Evolutionary conservation across 1,284 basidiomycete species (phyloP), one percentile per base, ranked within the genome.

Genomic region (Exobasidium cylindrosporum): DNA sequence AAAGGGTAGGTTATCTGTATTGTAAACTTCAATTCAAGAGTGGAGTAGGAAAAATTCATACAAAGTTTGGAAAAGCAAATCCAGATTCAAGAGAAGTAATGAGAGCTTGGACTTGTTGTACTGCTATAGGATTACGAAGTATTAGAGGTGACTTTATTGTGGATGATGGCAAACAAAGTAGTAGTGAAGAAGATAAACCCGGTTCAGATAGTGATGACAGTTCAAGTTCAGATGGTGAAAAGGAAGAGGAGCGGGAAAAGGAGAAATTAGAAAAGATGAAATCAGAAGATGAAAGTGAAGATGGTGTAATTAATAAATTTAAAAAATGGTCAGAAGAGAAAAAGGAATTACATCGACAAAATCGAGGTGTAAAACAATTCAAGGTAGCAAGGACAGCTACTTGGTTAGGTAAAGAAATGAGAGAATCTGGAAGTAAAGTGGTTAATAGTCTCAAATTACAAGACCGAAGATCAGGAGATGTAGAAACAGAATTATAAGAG

Each of bases 21-120:
- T 64, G 69, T 23, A 57, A 57, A 35, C 50, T 72, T 60, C 66
- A 68, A 55, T 72, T 72, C 67, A 72, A 72, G 64, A 63, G 58
- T 3, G 70, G 70, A 13, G 49, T 72, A 45, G 70, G 69, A 14
- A 61, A 64, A 56, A 57, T 69, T 24, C 70, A 72, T 44, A 60
- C 63, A 23, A 63, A 66, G 50, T 62, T 70, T 31, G 47, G 26
- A 28, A 62, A 68, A 26, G 50, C 46, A 5, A 64, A 72, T 45
- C 57, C 58, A 14, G 70, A 69, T 28, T 59, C 63, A 1, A 64
- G 44, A 46, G 44, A 54, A 4, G 70, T 72, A 35, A 63, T 71
- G 62, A 61, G 70, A 29, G 69, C 70, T 5, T 72, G 70, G 70
- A 35, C 58, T 47, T 61, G 58, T 5, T 70, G 68, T 47, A 63